Conservation (phyloP, 2,329 filamentous ascomycete species). For the Aureobasidium sp. region DNA sequence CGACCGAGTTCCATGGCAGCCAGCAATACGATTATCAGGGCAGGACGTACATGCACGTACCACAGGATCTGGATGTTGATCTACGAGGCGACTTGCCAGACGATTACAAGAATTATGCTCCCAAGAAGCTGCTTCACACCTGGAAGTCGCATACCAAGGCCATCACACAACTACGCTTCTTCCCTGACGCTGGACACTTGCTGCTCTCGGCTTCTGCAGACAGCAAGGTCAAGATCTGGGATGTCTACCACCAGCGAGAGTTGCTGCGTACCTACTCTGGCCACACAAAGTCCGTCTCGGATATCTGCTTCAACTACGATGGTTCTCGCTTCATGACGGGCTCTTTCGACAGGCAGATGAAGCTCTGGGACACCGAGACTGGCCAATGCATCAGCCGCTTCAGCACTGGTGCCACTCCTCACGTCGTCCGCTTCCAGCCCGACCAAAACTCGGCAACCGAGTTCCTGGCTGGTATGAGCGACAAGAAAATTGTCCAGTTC, state of each 20-base stretch:
- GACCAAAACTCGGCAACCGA: constrained; percentile 69
- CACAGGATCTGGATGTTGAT: constrained; percentile 81
- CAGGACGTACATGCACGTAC: constrained; percentile 94
- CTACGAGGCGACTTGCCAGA: constrained; percentile 67
- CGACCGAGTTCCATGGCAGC: constrained; percentile 76
- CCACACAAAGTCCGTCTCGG: constrained; percentile 83
- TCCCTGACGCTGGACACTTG: constrained; percentile 80
- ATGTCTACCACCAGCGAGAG: constrained; percentile 84
- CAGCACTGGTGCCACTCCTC: constrained; percentile 88
- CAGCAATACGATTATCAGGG: constrained; percentile 89
- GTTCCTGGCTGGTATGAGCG: constrained; percentile 93
- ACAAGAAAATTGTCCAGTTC: constrained; percentile 98
- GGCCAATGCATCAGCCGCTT: constrained; percentile 83
- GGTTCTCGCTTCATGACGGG: constrained; percentile 84
- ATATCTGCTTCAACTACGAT: constrained; percentile 75
- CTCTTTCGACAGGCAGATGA: constrained; percentile 92
- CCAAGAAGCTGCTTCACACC: constrained; percentile 86
- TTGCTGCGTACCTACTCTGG: constrained; percentile 86
- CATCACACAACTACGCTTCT: constrained; percentile 83
- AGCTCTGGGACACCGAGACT: constrained; percentile 96
- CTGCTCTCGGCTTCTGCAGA: constrained; percentile 87
- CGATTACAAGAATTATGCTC: constrained; percentile 81
- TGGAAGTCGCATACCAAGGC: constrained; percentile 77
- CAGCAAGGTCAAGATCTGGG: constrained; percentile 86
- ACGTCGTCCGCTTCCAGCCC: constrained; percentile 91